Evolutionary conservation across 495 filamentous ascomycete species (phyloP).

Genomic region (Beverwykella pulmonaria): DNA sequence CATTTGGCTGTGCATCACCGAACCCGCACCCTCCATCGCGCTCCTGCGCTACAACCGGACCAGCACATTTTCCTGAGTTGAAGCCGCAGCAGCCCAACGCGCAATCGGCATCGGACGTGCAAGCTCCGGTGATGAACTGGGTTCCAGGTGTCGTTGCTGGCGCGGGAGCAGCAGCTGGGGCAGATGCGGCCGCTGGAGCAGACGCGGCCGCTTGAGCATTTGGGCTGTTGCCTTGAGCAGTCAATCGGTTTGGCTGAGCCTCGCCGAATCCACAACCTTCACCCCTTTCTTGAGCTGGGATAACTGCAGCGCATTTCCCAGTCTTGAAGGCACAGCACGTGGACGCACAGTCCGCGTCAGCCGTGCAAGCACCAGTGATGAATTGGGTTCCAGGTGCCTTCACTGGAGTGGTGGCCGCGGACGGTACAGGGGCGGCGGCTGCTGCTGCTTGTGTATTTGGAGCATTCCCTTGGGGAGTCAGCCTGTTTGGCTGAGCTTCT

Average conservation of each 20-base stretch:
- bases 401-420: background rate
- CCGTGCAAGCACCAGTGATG: slow-evolving; percentile 40
- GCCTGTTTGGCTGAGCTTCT: slow-evolving; percentile 35
- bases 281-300: slow-evolving; percentile 45
- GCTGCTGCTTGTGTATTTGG: background rate
- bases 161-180: background rate
- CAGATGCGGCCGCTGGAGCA: background rate
- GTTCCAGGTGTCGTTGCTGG: slow-evolving; percentile 5
- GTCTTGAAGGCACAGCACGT: slow-evolving; percentile 40
- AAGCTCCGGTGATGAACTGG: slow-evolving; percentile 41
- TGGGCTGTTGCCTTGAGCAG: background rate
- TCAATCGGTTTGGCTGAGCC: slow-evolving; percentile 27
- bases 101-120: slow-evolving; percentile 39
- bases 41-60: slow-evolving; percentile 44
- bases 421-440: background rate
- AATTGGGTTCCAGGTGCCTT: slow-evolving; percentile 32
- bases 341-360: slow-evolving; percentile 38
- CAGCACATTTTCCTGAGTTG: slow-evolving; percentile 41
- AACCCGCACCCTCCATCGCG: slow-evolving; percentile 48
- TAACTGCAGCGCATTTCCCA: slow-evolving; percentile 42
- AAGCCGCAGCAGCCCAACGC: slow-evolving; percentile 39
- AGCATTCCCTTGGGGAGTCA: background rate
- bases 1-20: slow-evolving; percentile 39
- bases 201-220: background rate
- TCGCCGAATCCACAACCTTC: slow-evolving; percentile 47